These are phyloP conservation scores for Mycena olivaceomarginata DNA, from an alignment of 768 basidiomycete species.

Conservation along the genomic window DNA sequence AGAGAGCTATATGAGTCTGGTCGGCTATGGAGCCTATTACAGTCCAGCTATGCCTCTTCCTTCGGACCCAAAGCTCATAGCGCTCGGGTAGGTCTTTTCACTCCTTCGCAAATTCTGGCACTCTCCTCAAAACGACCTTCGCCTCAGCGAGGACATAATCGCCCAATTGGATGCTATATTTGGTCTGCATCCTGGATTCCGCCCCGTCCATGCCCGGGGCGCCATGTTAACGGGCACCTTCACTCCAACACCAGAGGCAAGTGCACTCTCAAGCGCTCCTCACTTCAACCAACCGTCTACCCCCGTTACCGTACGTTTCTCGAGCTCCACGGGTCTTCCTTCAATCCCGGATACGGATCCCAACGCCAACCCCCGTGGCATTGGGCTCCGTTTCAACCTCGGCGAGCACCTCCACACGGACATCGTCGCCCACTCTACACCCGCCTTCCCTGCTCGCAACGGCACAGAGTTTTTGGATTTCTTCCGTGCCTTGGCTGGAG, in stretches of 20 bases:
- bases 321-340: conserved; percentile 45
- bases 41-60: conserved; percentile 43
- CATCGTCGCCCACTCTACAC: conserved; percentile 43
- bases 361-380: conserved; percentile 45
- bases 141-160: conserved; percentile 27
- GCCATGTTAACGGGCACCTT: conserved; percentile 40
- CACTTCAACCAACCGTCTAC: conserved; percentile 43
- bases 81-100: conserved; percentile 17
- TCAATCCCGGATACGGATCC: conserved; percentile 45
- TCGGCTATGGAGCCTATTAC: neutral
- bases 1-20: neutral
- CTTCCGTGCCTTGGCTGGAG: conserved; percentile 43
- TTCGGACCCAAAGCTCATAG: conserved; percentile 38
- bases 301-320: conserved; percentile 45
- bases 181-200: conserved; percentile 43
- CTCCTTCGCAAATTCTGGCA: neutral
- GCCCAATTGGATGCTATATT: conserved; percentile 44
- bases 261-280: conserved; percentile 40
- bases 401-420: conserved; percentile 46
- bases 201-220: conserved; percentile 29
- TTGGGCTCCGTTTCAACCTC: conserved; percentile 45
- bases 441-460: conserved; percentile 43
- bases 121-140: neutral
- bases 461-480: conserved; percentile 46
- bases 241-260: conserved; percentile 41